Evolutionary conservation across 345 rosid genomes (phyloP).

Genomic region (Combretum micranthum): DNA sequence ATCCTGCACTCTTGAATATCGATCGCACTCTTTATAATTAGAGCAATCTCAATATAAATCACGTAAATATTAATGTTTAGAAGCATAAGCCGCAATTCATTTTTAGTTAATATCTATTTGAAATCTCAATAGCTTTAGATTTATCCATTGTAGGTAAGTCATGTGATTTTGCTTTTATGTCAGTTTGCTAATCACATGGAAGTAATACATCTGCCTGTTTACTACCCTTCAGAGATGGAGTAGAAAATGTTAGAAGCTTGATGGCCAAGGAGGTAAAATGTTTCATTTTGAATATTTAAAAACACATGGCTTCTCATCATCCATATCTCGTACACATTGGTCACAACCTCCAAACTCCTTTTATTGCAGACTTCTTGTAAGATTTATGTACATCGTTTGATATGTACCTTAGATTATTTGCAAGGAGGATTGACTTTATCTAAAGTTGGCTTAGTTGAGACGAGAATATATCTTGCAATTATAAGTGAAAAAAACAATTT

Average conservation of each 20-base stretch:
- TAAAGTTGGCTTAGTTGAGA: conserved; percentile 80
- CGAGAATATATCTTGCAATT: conserved; percentile 83
- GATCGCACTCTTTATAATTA: no score
- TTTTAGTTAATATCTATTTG: no score
- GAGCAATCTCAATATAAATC: no score
- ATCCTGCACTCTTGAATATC: no score
- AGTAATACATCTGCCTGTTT: conserved; percentile 65
- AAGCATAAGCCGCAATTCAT: no score
- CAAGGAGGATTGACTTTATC: conserved; percentile 72
- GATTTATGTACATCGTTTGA: no score
- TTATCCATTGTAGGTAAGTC: conserved; percentile 53
- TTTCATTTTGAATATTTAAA: neutral
- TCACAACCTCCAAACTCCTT: no score
- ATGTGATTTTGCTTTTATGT: conserved; percentile 72
- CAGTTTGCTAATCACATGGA: conserved; percentile 79
- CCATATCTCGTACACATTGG: no score
- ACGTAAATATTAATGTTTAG: no score
- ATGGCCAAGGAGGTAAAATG: conserved; percentile 77
- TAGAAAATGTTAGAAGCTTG: conserved; percentile 60
- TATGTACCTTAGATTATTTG: conserved; percentile 12
- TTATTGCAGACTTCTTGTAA: no score
- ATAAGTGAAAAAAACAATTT: conserved; percentile 87
- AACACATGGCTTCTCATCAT: neutral
- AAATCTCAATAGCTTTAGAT: no score
- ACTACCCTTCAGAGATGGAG: conserved; percentile 87